These are phyloP conservation scores for Ustilago crameri DNA, from an alignment of 1,284 basidiomycete genomes.

Conservation along the genomic window DNA sequence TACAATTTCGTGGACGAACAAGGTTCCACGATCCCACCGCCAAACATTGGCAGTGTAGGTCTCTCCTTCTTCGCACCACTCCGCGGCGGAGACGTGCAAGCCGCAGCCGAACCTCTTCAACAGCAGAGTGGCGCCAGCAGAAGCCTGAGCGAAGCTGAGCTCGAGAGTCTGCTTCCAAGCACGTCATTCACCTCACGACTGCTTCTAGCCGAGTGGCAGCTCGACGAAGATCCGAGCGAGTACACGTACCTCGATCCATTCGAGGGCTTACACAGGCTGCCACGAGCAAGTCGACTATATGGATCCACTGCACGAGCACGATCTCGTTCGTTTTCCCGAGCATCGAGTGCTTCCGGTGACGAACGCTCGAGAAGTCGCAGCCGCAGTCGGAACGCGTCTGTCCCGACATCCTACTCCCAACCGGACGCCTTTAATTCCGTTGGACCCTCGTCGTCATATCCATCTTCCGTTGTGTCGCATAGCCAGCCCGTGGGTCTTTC, in stretches of 20 bases:
- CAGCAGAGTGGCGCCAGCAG: not conserved
- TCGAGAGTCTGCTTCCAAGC: constrained; percentile 33
- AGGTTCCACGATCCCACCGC: constrained; percentile 34
- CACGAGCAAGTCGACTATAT: constrained; percentile 32
- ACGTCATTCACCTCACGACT: constrained; percentile 42
- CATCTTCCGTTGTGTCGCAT: constrained; percentile 16
- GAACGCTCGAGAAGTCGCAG: constrained; percentile 30
- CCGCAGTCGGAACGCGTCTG: constrained; percentile 24
- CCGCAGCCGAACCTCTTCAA: not conserved
- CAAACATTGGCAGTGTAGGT: constrained; percentile 33
- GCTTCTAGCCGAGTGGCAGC: constrained; percentile 41
- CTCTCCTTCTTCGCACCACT: constrained; percentile 38
- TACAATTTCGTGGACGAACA: constrained; percentile 38
- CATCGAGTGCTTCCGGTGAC: constrained; percentile 29
- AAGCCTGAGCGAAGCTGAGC: constrained; percentile 15
- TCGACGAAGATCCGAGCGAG: constrained; percentile 30
- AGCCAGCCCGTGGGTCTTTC: constrained; percentile 18
- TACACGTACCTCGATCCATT: constrained; percentile 41
- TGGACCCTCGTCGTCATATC: constrained; percentile 21
- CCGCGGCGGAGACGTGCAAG: constrained; percentile 20
- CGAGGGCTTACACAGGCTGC: constrained; percentile 41
- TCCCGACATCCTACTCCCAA: constrained; percentile 20
- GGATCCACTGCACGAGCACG: constrained; percentile 35
- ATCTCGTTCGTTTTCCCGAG: constrained; percentile 42
- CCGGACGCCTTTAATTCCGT: constrained; percentile 13